Percentiles rank a stretch among this genome's conserved stretches.
Evolutionary conservation across 805 yeast genomes (phyloP).

Genomic region (Saturnispora sekii): DNA sequence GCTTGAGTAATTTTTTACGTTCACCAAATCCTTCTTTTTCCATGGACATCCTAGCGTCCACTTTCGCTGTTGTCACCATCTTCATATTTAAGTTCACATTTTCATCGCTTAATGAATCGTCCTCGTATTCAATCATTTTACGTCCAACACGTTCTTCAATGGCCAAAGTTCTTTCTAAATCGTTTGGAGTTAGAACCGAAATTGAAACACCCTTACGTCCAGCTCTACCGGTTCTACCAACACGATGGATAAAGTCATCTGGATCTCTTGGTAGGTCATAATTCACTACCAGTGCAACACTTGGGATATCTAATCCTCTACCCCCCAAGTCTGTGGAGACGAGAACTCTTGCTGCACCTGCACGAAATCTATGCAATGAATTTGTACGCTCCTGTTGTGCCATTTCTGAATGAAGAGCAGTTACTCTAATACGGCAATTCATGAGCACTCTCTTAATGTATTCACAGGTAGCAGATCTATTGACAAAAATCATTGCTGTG

Average conservation of each 20-base stretch:
- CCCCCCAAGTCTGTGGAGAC: slow-evolving; percentile 96
- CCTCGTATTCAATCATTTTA: slow-evolving; percentile 68
- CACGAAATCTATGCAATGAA: slow-evolving; percentile 85
- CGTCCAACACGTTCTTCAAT: slow-evolving; percentile 78
- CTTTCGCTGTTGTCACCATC: slow-evolving; percentile 68
- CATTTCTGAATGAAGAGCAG: slow-evolving; percentile 91
- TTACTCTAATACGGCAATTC: slow-evolving; percentile 65
- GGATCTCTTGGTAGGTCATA: slow-evolving; percentile 80
- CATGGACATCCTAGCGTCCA: slow-evolving; percentile 91
- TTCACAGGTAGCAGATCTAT: slow-evolving; percentile 87
- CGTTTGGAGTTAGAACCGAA: slow-evolving; percentile 77
- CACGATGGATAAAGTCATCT: slow-evolving; percentile 77
- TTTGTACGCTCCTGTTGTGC: slow-evolving; percentile 87
- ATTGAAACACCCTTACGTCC: slow-evolving; percentile 82
- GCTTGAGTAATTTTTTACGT: slow-evolving; percentile 19
- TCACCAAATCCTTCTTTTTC: slow-evolving; percentile 86
- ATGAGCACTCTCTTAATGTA: slow-evolving; percentile 68
- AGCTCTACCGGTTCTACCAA: slow-evolving; percentile 97
- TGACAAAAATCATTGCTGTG: slow-evolving; percentile 82
- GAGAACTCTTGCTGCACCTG: slow-evolving; percentile 85
- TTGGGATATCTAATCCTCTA: slow-evolving; percentile 78
- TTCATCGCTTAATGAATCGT: slow-evolving; percentile 56
- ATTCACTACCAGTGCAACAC: slow-evolving; percentile 67
- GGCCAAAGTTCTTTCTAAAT: slow-evolving; percentile 67
- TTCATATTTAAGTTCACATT: slow-evolving; percentile 67